Percentiles rank a stretch among this genome's conserved stretches.
These are phyloP conservation scores for Yamadazyma scolyti DNA, from an alignment of 805 yeast species.

Conservation along the genomic window DNA sequence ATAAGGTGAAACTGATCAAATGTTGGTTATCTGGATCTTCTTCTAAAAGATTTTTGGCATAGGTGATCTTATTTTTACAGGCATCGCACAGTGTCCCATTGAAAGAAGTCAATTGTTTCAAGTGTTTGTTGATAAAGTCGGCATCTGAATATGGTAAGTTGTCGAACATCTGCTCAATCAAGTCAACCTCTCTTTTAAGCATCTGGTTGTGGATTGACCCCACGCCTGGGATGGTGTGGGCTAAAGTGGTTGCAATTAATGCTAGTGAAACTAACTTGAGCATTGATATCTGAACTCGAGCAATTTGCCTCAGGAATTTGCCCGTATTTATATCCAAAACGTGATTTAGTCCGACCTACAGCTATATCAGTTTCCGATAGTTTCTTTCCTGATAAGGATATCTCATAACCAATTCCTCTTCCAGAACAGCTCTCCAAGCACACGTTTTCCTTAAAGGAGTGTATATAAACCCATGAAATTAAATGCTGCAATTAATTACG, in stretches of 20 bases:
- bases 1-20: constrained; percentile 32
- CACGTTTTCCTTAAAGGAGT: too few relatives aligned
- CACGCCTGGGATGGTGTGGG: constrained; percentile 12
- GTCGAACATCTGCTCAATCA: constrained; percentile 23
- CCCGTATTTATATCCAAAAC: too few relatives aligned
- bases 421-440: too few relatives aligned
- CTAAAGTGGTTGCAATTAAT: constrained; percentile 4
- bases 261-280: too few relatives aligned
- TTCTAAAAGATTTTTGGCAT: constrained; percentile 22
- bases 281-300: too few relatives aligned
- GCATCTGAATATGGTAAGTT: constrained; percentile 20
- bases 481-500: too few relatives aligned
- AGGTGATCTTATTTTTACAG: constrained; percentile 33
- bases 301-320: too few relatives aligned
- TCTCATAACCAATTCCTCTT: too few relatives aligned
- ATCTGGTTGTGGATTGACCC: constrained; percentile 10
- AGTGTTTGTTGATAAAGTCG: constrained; percentile 26
- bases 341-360: too few relatives aligned
- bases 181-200: constrained; percentile 14
- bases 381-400: too few relatives aligned
- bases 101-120: constrained; percentile 22
- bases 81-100: constrained; percentile 32
- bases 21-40: constrained; percentile 30
- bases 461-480: too few relatives aligned
- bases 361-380: too few relatives aligned